Conservation (phyloP, 352 stramenopile species). For the Globisporangium parvum region DNA sequence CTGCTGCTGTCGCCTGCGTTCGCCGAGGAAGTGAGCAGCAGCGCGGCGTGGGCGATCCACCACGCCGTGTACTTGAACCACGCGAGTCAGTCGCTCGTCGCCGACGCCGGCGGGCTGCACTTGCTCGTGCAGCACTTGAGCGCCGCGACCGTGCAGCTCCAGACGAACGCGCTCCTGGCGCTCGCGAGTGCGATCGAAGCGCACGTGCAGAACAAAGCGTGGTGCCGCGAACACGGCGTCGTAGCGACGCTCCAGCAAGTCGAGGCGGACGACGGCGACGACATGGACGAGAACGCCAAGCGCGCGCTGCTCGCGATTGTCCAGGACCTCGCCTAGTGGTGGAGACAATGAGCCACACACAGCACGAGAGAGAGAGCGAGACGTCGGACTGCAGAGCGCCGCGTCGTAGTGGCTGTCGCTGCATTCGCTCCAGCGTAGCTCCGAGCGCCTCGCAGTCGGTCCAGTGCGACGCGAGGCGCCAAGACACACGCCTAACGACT, state of each 20-base stretch:
- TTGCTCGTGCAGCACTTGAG: conserved; percentile 50
- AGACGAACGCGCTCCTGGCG: conserved; percentile 65
- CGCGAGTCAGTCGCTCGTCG: conserved; percentile 52
- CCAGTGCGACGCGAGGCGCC: too few relatives aligned
- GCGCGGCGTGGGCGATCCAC: conserved; percentile 72
- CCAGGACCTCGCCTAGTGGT: conserved; percentile 26
- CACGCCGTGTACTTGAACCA: conserved; percentile 59
- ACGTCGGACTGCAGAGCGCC: neutral
- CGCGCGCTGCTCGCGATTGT: conserved; percentile 40
- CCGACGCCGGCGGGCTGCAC: conserved; percentile 48
- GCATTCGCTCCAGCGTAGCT: neutral
- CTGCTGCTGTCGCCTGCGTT: conserved; percentile 58
- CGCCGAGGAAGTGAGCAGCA: conserved; percentile 58
- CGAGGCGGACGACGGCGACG: conserved; percentile 37
- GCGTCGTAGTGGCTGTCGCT: neutral
- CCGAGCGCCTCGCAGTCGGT: neutral
- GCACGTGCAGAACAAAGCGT: conserved; percentile 43
- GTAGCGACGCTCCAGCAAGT: conserved; percentile 33
- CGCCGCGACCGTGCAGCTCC: conserved; percentile 36
- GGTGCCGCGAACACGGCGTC: conserved; percentile 36
- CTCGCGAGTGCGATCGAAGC: conserved; percentile 48
- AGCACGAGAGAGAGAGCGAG: neutral
- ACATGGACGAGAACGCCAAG: conserved; percentile 48
- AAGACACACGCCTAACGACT: too few relatives aligned
- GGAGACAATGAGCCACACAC: neutral